Conservation (phyloP, 2,329 filamentous ascomycete species). For the Hypoxylon sp. region DNA sequence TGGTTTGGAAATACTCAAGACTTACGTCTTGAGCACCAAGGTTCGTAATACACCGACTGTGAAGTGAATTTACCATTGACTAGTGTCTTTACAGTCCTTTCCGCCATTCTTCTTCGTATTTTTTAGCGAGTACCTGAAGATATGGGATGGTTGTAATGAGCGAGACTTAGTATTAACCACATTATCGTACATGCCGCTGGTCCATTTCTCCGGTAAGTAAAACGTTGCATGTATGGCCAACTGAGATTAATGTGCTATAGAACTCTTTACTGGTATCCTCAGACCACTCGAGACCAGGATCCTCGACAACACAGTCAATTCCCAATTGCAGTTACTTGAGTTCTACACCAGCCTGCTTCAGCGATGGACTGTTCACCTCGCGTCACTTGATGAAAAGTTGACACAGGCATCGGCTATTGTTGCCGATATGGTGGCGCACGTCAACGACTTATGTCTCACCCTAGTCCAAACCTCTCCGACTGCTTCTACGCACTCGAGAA, state of each 20-base stretch:
- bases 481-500: constrained; percentile 61
- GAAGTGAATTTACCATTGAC: constrained; percentile 31
- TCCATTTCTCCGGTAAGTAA: constrained; percentile 65
- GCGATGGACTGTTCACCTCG: constrained; percentile 65
- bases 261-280: constrained; percentile 63
- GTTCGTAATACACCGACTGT: constrained; percentile 52
- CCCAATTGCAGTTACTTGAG: constrained; percentile 69
- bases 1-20: constrained; percentile 66
- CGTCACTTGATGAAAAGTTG: constrained; percentile 54
- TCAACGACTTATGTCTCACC: constrained; percentile 68
- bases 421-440: constrained; percentile 59
- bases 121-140: constrained; percentile 63
- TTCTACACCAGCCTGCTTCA: constrained; percentile 77
- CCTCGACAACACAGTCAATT: constrained; percentile 61
- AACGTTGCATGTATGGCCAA: constrained; percentile 1
- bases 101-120: constrained; percentile 63
- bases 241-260: constrained; percentile 54
- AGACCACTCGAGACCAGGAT: constrained; percentile 63
- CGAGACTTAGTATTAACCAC: constrained; percentile 67
- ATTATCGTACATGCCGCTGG: constrained; percentile 66
- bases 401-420: constrained; percentile 54
- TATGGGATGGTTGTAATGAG: constrained; percentile 72
- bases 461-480: constrained; percentile 66
- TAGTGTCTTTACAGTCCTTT: constrained; percentile 54
- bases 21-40: constrained; percentile 68